Conservation (phyloP, 2,329 filamentous ascomycete genomes). For the Verticillium longisporum region DNA sequence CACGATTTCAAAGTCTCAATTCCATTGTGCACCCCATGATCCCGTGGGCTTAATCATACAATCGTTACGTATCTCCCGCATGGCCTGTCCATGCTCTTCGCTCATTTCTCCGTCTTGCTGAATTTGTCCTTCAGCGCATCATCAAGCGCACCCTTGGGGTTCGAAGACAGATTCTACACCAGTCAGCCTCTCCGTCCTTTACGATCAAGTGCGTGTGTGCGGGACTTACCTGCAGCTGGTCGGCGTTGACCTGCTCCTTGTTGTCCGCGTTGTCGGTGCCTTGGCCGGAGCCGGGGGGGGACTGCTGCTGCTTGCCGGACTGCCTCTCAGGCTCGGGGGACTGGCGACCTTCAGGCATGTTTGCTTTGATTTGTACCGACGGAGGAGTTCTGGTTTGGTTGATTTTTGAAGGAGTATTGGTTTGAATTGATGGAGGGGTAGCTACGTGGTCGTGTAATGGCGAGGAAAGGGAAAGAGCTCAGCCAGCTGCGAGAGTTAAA, state of each 20-base stretch:
- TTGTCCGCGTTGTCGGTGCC: constrained; percentile 48
- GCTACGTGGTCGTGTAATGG: not conserved
- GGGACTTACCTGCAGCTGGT: constrained; percentile 39
- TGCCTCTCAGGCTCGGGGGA: constrained; percentile 70
- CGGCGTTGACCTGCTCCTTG: constrained; percentile 45
- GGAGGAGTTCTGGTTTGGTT: not conserved
- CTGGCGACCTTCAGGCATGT: constrained; percentile 69
- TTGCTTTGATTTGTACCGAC: constrained; percentile 19
- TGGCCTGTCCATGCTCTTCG: not conserved
- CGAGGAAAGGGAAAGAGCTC: not conserved
- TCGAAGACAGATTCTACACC: constrained; percentile 47
- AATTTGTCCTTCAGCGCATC: constrained; percentile 56
- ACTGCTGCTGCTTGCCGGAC: constrained; percentile 55
- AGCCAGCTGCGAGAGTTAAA: not conserved
- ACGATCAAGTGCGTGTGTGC: not conserved
- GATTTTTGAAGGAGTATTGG: not conserved
- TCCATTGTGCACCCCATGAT: too few species aligned
- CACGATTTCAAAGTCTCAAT: not conserved
- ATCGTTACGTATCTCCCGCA: constrained; percentile 1
- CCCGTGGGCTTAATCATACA: not conserved
- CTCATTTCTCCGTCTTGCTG: constrained; percentile 33
- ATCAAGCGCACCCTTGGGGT: constrained; percentile 60
- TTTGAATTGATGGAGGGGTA: not conserved
- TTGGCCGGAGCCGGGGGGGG: constrained; percentile 49
- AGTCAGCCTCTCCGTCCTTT: not conserved